Evolutionary conservation across 352 stramenopile species (phyloP).

Genomic region (Globisporangium splendens): DNA sequence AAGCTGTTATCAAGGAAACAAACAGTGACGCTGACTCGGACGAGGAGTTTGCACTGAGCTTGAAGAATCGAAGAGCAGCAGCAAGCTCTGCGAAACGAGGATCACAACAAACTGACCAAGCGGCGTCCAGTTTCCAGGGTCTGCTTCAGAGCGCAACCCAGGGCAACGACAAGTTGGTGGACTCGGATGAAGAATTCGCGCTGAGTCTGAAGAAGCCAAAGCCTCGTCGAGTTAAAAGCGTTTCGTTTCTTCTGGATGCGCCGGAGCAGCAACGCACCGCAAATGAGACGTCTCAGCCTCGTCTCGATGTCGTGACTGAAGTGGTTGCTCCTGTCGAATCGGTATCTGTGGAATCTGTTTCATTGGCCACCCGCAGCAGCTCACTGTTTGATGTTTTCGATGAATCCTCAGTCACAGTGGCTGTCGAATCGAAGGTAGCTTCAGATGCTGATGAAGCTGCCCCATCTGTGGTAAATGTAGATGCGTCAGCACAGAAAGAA

Average conservation of each 20-base stretch:
- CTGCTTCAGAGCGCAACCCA: background rate
- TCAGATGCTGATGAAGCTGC: too few species aligned
- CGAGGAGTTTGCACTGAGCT: constrained; percentile 5
- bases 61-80: constrained; percentile 3
- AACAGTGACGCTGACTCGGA: constrained; percentile 5
- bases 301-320: constrained; percentile 2
- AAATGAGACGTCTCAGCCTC: too few species aligned
- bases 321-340: background rate
- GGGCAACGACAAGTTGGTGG: background rate
- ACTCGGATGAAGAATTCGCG: constrained; percentile 12
- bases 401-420: too few species aligned
- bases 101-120: too few species aligned
- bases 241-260: constrained; percentile 7
- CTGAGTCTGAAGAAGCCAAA: background rate
- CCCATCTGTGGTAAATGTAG: too few species aligned
- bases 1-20: background rate
- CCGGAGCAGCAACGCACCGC: background rate
- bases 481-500: too few species aligned
- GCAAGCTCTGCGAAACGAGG: too few species aligned
- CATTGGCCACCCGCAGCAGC: too few species aligned
- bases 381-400: too few species aligned
- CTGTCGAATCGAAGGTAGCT: too few species aligned
- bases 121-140: too few species aligned
- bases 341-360: too few species aligned
- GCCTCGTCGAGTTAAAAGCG: constrained; percentile 2